Evolutionary conservation across 169 alveolate genomes (phyloP).

Genomic region (Plasmodium relictum): DNA sequence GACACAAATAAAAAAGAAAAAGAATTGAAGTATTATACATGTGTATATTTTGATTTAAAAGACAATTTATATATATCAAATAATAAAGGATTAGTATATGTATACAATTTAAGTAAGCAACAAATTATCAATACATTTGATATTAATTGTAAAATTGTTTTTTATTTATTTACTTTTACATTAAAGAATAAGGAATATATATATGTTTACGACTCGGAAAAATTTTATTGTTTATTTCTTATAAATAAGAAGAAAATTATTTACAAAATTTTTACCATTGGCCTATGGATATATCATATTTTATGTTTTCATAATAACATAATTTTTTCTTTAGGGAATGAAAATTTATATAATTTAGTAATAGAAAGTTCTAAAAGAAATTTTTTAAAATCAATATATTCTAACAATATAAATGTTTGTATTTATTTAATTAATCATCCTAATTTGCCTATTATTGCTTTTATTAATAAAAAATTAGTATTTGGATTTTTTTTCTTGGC

Average conservation of each 20-base stretch:
- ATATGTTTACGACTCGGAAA: slow-evolving; percentile 65
- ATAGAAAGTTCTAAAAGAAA: neutral
- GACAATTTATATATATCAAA: slow-evolving; percentile 39
- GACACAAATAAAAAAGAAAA: neutral
- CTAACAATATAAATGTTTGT: slow-evolving; percentile 41
- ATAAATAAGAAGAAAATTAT: slow-evolving; percentile 3
- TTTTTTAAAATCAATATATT: slow-evolving; percentile 27
- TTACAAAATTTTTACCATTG: slow-evolving; percentile 55
- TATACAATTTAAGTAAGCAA: slow-evolving; percentile 34
- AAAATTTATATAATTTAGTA: slow-evolving; percentile 30
- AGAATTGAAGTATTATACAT: slow-evolving; percentile 19
- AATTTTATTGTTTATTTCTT: slow-evolving; percentile 28
- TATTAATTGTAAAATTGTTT: slow-evolving; percentile 44
- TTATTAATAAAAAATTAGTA: slow-evolving; percentile 38
- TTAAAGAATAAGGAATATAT: slow-evolving; percentile 32
- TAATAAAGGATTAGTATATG: slow-evolving; percentile 29
- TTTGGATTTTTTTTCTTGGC: slow-evolving; percentile 59
- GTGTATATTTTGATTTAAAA: slow-evolving; percentile 24
- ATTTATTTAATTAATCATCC: slow-evolving; percentile 48
- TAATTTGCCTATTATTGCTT: slow-evolving; percentile 32
- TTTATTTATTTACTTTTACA: slow-evolving; percentile 24
- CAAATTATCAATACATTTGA: slow-evolving; percentile 4
- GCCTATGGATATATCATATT: slow-evolving; percentile 54
- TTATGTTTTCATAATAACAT: slow-evolving; percentile 22
- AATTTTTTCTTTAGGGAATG: slow-evolving; percentile 66